Base-by-base conservation (phyloP, 2,329 filamentous ascomycete species). In the Botrytis deweyae region DNA sequence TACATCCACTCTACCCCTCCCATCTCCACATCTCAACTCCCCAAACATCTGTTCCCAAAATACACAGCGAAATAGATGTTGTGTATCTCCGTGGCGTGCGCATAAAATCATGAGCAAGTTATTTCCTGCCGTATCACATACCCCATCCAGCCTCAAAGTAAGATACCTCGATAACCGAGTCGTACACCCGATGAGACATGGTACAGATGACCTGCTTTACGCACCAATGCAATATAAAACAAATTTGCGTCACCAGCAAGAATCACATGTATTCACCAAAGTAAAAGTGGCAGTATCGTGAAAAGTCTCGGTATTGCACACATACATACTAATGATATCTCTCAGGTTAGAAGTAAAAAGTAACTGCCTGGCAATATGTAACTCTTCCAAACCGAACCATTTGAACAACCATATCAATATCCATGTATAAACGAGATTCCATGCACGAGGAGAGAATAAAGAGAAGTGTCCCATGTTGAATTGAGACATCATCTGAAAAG, bases 381-480 rank as follows among this genome's bases (percentile, higher is more conserved):
- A n/a, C 49, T 42, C 58, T 49, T 29, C 25, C 46, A 25, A 29
- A 55, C 25, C 25, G 10, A 16, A 58, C 58, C 22, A 64, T 64
- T 14, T 40, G 44, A 72, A 40, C 16, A 40, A 67, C 38, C 36
- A 58, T 29, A 58, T 69, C 36, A 40, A 42, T 42, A 59, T 10
- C 66, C 49, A 44, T 58, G 66, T 58, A 33, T 58, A 20, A 68
- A 58, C 7, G 61, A 63, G 61, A 63, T n/a, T 38, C 38, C 61
- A 63, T 63, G 61, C 61, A 42, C 38, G 36, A 63, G 10, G 18
- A 69, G 33, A 58, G 66, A 69, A 58, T 25, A 22, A n/a, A n/a
- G 20, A 38, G 29, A n/a, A 64, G 62, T 44, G 25, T 58, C 46
- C 3, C 36, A 72, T 72, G 70, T 72, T 72, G 70, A 55, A 72